Evolutionary conservation across 148 eudicot genomes (phyloP), one percentile per base, ranked within the genome.

Genomic region (Camellia sinensis): DNA sequence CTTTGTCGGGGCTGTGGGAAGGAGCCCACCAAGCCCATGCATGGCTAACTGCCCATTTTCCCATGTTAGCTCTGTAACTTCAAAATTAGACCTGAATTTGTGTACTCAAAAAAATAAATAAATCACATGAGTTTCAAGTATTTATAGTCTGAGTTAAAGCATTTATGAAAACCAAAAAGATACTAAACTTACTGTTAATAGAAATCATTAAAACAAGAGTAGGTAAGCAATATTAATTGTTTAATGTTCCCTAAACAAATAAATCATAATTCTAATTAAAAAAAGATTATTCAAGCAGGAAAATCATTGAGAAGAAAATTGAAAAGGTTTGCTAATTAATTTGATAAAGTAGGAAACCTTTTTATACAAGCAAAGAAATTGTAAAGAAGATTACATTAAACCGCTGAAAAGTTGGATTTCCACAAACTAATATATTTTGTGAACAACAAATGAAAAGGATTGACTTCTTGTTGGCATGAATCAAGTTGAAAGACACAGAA

Each of bases 1-100:
- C 78, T 86, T 83, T 66, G 81, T 60, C 17, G 86, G 72, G 43
- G 84, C 9, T 54, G 83, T 70, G 18, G 89, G 82, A 80, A 84
- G 81, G 45, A 84, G 83, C 68, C 92, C 89, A 73, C 87, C 85
- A 11, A 89, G 82, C 56, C 81, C 95, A 79, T 92, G 94, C 90
- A 90, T 87, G 71, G 92, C 85, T 87, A 89, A 81, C 79, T 92
- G 95, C 22, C 95, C 98, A 83, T 93, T 92, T 83, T 90, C 91
- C 98, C 98, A 93, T 78, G 92, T 90, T 22, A 93, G 81, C 83
- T 93, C 95, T 63, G 90, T 74, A 72, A 92, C 90, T 81, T 89
- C 98, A 76, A 79, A 75, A 73, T 87, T 85, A 4, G 88, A 80
- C 97, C 94, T 93, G 87, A 29, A 29, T 29, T 29, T 29, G 1